Evolutionary conservation across 805 yeast genomes (phyloP).

Genomic region (Cephaloascus fragrans): DNA sequence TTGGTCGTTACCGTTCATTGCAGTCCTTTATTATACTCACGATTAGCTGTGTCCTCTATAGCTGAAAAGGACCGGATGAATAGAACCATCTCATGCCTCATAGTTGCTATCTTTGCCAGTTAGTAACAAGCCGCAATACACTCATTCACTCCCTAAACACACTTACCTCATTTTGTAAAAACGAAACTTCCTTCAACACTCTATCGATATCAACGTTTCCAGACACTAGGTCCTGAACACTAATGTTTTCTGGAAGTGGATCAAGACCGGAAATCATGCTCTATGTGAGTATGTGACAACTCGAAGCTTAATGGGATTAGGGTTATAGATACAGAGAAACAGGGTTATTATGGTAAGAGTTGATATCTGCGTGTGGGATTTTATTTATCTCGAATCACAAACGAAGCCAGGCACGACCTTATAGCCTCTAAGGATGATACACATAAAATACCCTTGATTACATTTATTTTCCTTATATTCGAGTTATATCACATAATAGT

Average conservation of each 20-base stretch:
- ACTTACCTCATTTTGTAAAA: constrained; percentile 15
- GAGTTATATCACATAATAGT: not conserved
- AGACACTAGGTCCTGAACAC: not conserved
- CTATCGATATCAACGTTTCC: not conserved
- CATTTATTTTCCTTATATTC: too few relatives aligned
- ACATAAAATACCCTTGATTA: too few relatives aligned
- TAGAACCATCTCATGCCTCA: constrained; percentile 29
- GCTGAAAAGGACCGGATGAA: constrained; percentile 23
- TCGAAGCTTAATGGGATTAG: too few relatives aligned
- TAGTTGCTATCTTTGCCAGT: constrained; percentile 13
- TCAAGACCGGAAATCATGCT: too few relatives aligned
- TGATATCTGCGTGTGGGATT: too few relatives aligned
- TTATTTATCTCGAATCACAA: too few relatives aligned
- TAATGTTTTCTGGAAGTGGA: not conserved
- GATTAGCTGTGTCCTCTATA: constrained; percentile 32
- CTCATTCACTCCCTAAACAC: constrained; percentile 19
- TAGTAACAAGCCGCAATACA: constrained; percentile 22
- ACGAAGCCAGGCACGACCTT: too few relatives aligned
- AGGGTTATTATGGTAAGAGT: too few relatives aligned
- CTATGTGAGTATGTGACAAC: too few relatives aligned
- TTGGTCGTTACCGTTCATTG: constrained; percentile 24
- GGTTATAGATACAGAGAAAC: too few relatives aligned
- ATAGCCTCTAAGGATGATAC: too few relatives aligned
- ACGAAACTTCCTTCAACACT: not conserved
- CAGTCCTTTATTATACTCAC: constrained; percentile 29